phyloP scores from a whole-genome alignment of 768 basidiomycete species.

The Mycena alexandri region DNA sequence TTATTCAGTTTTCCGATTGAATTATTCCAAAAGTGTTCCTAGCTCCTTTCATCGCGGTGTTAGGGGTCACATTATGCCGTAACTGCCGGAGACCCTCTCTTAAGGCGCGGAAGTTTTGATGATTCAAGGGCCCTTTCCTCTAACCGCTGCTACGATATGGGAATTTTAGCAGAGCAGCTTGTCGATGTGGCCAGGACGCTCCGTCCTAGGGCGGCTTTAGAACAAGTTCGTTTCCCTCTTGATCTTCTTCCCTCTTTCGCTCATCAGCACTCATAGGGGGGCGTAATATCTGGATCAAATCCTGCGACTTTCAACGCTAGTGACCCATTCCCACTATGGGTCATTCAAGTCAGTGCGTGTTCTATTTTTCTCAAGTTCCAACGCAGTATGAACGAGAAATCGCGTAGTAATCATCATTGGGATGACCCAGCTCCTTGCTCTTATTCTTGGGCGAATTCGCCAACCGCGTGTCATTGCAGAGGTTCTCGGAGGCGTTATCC shows the following conservation, averaged over 20 bases:
- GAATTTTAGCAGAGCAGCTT: constrained; percentile 57
- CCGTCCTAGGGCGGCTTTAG: constrained; percentile 61
- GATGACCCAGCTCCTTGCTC: constrained; percentile 80
- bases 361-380: background rate
- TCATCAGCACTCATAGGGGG: constrained; percentile 61
- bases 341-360: constrained; percentile 77
- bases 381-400: constrained; percentile 13
- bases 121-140: background rate
- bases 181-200: constrained; percentile 46
- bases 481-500: constrained; percentile 89
- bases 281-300: constrained; percentile 82
- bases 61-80: too few relatives aligned
- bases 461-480: constrained; percentile 97
- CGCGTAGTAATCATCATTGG: constrained; percentile 79
- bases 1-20: too few relatives aligned
- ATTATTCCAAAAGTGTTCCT: too few relatives aligned
- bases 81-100: background rate
- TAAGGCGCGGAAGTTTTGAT: background rate
- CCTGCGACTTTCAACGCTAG: constrained; percentile 69
- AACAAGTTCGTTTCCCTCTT: constrained; percentile 53
- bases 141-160: constrained; percentile 55
- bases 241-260: background rate
- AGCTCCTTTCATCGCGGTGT: too few relatives aligned
- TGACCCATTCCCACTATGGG: constrained; percentile 84
- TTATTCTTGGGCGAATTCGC: constrained; percentile 74